Percentiles rank a stretch among this genome's conserved stretches.
phyloP scores from a whole-genome alignment of 2,329 filamentous ascomycete genomes.

The Colletotrichum cordylinicola region DNA sequence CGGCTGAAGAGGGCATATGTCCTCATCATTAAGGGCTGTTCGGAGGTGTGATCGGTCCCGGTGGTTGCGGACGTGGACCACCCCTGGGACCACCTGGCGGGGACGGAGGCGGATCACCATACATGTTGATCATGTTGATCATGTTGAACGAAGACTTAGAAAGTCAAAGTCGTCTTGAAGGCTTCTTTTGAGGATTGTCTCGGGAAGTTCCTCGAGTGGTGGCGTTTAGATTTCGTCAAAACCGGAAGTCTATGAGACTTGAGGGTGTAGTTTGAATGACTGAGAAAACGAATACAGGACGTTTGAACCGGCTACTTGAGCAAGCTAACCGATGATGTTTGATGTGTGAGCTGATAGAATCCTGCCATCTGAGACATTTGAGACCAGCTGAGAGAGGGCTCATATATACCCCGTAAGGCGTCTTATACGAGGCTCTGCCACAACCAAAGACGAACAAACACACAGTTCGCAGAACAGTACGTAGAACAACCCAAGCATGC shows the following conservation, averaged over 20 bases:
- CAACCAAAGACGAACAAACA: not conserved
- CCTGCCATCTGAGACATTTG: slow-evolving; percentile 1
- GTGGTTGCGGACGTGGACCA: not conserved
- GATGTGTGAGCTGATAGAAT: not conserved
- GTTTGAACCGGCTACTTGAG: not conserved
- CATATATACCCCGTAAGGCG: slow-evolving; percentile 1
- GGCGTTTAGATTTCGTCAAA: not conserved
- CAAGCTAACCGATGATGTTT: not conserved
- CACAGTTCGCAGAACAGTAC: not conserved
- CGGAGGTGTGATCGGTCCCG: not conserved
- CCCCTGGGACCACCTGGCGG: not conserved
- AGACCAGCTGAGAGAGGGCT: not conserved
- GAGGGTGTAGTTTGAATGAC: not conserved
- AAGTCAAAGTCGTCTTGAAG: not conserved
- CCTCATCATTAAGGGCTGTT: not conserved
- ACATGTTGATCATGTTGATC: not conserved
- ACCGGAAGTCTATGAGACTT: not conserved
- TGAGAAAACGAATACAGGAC: not conserved
- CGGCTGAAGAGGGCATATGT: not conserved
- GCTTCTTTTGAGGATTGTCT: not conserved
- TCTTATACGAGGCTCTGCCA: not conserved
- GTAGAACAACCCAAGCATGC: not conserved
- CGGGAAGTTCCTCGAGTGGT: not conserved
- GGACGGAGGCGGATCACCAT: not conserved
- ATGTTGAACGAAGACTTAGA: not conserved